A percentile compares a stretch with the other conserved stretches of the same genome.
Evolutionary conservation across 1,284 basidiomycete species (phyloP).

Genomic region (Austroboletus novae-zelandiae): DNA sequence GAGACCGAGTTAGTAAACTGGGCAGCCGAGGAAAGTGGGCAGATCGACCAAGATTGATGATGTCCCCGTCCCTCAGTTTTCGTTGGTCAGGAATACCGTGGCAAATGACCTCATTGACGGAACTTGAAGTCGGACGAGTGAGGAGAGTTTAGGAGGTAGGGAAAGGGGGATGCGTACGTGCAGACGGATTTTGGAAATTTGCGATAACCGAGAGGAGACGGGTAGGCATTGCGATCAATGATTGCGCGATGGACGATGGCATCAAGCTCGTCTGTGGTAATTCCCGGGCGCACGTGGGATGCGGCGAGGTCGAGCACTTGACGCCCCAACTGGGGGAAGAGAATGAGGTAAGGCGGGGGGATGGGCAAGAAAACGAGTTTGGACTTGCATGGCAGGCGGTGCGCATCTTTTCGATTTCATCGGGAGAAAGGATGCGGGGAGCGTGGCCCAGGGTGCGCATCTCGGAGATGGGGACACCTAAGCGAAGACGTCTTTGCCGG

Average conservation of each 20-base stretch:
- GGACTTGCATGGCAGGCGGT: slow-evolving; percentile 67
- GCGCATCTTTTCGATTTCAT: slow-evolving; percentile 81
- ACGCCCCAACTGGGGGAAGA: slow-evolving; percentile 65
- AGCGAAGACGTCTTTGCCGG: slow-evolving; percentile 11
- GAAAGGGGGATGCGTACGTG: slow-evolving; percentile 57
- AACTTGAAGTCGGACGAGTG: slow-evolving; percentile 63
- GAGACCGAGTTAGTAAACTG: slow-evolving; percentile 12
- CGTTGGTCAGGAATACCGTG: slow-evolving; percentile 94
- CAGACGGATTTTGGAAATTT: slow-evolving; percentile 95
- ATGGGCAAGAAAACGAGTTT: background rate
- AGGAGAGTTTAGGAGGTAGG: background rate
- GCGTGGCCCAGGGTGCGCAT: slow-evolving; percentile 55
- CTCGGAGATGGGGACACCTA: slow-evolving; percentile 67
- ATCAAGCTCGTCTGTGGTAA: slow-evolving; percentile 96
- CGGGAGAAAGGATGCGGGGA: slow-evolving; percentile 58
- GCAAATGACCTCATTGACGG: slow-evolving; percentile 95
- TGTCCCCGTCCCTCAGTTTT: slow-evolving; percentile 86
- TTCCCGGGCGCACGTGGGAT: slow-evolving; percentile 80
- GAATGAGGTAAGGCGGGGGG: slow-evolving; percentile 3
- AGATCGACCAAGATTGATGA: slow-evolving; percentile 79
- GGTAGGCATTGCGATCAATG: slow-evolving; percentile 91
- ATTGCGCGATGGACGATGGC: slow-evolving; percentile 93
- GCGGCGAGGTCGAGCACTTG: slow-evolving; percentile 93
- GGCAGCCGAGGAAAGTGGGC: background rate
- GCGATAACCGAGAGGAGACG: slow-evolving; percentile 92